These are phyloP conservation scores for Diaporthe sp. DNA, from an alignment of 2,329 filamentous ascomycete species.

Conservation along the genomic window DNA sequence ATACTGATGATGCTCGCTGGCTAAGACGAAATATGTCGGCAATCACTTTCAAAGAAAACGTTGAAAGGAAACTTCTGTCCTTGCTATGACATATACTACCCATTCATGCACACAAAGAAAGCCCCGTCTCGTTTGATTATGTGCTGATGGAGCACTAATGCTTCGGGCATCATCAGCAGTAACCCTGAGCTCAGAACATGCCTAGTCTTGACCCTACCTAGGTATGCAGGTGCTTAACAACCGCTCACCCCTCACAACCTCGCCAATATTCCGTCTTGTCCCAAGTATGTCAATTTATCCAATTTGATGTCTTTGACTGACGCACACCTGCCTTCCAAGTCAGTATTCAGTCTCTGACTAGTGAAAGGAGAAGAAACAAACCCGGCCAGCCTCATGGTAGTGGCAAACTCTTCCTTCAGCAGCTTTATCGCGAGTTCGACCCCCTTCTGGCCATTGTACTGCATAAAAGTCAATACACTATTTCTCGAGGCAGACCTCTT, in stretches of 20 bases:
- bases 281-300: neutral
- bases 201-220: neutral
- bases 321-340: neutral
- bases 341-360: neutral
- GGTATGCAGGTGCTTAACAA: too few species aligned
- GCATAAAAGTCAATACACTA: neutral
- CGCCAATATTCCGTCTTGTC: neutral
- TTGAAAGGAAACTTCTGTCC: too few species aligned
- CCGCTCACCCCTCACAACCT: neutral
- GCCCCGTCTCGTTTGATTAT: too few species aligned
- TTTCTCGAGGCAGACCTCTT: neutral
- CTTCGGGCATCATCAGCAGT: too few species aligned
- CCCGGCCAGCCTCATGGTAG: constrained; percentile 16
- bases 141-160: too few species aligned
- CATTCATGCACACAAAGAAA: too few species aligned
- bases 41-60: too few species aligned
- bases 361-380: neutral
- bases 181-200: neutral
- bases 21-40: too few species aligned
- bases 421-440: constrained; percentile 8
- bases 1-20: too few species aligned
- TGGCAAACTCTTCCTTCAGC: constrained; percentile 12
- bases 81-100: too few species aligned
- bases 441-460: constrained; percentile 22
- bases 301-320: constrained; percentile 1